phyloP scores from a whole-genome alignment of 352 stramenopile genomes.

The Chrysophaeum taylorii region DNA sequence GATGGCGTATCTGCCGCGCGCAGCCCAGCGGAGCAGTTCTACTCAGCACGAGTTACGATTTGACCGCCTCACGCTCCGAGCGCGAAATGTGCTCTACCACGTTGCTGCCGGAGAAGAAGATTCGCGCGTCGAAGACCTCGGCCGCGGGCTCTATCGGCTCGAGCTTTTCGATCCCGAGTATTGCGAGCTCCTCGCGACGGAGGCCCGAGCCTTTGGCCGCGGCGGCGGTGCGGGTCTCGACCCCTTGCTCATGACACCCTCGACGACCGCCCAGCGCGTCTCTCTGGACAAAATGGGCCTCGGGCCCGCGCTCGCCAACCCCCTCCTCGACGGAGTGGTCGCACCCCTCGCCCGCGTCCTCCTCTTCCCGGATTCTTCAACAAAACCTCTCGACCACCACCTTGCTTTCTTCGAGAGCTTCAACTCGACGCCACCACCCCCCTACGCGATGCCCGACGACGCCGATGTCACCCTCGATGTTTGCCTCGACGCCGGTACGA shows the following conservation, averaged over 20 bases:
- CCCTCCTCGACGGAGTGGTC: not conserved
- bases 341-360: not conserved
- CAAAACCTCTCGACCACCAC: constrained; percentile 1
- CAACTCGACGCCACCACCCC: no score
- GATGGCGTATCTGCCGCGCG: not conserved
- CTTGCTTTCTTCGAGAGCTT: constrained; percentile 12
- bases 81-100: constrained; percentile 8
- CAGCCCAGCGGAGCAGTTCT: not conserved
- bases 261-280: not conserved
- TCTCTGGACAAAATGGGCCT: constrained; percentile 5
- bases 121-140: not conserved
- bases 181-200: not conserved
- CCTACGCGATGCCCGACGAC: no score
- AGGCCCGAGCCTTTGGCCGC: not conserved
- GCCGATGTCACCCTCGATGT: no score
- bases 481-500: no score
- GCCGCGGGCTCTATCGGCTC: not conserved
- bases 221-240: not conserved
- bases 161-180: not conserved
- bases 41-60: not conserved
- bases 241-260: not conserved
- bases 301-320: not conserved
- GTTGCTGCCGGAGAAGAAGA: not conserved
- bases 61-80: not conserved
- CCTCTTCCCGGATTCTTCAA: not conserved